These are phyloP conservation scores for Malus domestica DNA, from an alignment of 306 rosid genomes.

Conservation along the genomic window DNA sequence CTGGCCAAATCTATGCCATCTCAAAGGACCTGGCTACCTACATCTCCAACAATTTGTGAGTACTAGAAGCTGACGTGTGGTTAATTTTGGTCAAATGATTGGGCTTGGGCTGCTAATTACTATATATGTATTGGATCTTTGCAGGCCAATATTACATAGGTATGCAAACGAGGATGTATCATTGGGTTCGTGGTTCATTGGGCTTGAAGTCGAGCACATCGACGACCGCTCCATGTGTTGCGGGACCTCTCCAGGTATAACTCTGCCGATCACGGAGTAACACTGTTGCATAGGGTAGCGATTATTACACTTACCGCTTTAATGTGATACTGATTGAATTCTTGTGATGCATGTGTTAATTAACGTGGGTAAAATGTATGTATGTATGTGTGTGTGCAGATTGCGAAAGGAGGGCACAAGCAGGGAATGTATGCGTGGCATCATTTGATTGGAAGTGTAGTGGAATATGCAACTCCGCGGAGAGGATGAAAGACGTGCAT, in stretches of 20 bases:
- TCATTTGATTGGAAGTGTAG: conserved; percentile 94
- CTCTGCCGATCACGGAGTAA: no score
- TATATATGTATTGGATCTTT: no score
- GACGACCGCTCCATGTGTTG: conserved; percentile 92
- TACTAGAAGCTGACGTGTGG: not conserved
- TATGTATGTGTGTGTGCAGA: conserved; percentile 19
- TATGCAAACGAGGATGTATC: conserved; percentile 94
- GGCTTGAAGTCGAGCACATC: conserved; percentile 68
- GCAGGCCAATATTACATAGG: conserved; percentile 74
- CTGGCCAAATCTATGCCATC: conserved; percentile 89
- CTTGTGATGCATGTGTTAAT: no score
- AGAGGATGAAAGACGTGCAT: conserved; percentile 65
- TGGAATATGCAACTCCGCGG: conserved; percentile 74
- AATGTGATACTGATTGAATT: no score
- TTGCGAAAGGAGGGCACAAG: conserved; percentile 63
- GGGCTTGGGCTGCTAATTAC: no score
- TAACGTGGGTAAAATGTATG: not conserved
- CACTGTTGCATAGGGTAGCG: no score
- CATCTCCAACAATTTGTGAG: conserved; percentile 59
- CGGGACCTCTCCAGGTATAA: conserved; percentile 70
- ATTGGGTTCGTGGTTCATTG: conserved; percentile 79
- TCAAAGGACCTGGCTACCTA: conserved; percentile 84
- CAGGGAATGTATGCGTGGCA: conserved; percentile 72
- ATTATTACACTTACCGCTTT: no score
- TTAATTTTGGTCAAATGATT: no score